Percentiles rank a stretch among this genome's conserved stretches.
phyloP scores from a whole-genome alignment of 176 grass and related monocot species.

The Triticum aestivum region DNA sequence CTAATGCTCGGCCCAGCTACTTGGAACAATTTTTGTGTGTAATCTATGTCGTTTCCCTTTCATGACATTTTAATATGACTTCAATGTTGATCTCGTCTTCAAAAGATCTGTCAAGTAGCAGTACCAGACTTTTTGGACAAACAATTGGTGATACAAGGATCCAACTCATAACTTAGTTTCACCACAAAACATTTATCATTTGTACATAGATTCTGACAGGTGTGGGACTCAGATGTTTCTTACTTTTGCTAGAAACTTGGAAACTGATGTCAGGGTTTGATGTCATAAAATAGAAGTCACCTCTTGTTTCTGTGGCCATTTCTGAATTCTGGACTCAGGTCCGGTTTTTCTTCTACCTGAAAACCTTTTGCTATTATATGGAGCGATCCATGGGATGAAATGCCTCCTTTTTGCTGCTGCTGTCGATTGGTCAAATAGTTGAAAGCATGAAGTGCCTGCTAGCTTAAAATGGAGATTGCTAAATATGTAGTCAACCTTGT shows the following conservation, averaged over 20 bases:
- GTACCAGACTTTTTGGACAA: too few relatives aligned
- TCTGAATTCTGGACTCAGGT: not conserved
- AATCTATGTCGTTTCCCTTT: not conserved
- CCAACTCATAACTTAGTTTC: not conserved
- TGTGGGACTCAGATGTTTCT: not conserved
- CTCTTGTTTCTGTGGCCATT: not conserved
- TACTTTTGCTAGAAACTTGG: not conserved
- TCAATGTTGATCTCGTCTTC: not conserved
- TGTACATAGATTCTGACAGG: not conserved
- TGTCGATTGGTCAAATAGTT: not conserved
- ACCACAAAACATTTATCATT: not conserved
- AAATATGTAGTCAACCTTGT: not conserved
- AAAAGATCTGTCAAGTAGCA: not conserved
- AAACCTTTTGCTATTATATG: not conserved
- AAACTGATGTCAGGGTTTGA: not conserved
- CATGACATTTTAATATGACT: not conserved
- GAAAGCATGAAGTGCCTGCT: not conserved
- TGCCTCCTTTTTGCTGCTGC: not conserved
- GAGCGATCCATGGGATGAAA: not conserved
- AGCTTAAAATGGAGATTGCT: not conserved
- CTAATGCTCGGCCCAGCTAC: not conserved
- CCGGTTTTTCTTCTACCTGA: not conserved
- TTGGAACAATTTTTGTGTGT: not conserved
- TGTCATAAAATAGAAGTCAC: not conserved
- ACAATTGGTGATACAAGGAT: not conserved